Evolutionary conservation across 495 filamentous ascomycete species (phyloP).

Genomic region (Cladorrhinum samala): DNA sequence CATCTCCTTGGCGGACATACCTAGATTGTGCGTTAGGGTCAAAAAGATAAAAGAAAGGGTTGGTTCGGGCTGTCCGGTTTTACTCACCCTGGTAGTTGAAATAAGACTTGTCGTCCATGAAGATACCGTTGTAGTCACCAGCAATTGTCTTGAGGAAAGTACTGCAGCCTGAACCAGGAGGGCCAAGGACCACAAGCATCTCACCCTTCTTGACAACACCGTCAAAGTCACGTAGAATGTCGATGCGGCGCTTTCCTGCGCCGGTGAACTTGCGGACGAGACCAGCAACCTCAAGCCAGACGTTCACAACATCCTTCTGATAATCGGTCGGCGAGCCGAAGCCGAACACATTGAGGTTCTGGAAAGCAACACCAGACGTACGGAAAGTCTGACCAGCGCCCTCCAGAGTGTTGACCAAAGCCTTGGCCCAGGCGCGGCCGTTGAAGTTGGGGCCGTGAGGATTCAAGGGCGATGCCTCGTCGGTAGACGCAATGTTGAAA

Average conservation of each 20-base stretch:
- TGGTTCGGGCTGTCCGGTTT: neutral
- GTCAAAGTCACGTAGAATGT: slow-evolving; percentile 73
- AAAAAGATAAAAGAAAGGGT: neutral
- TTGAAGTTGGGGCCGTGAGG: slow-evolving; percentile 49
- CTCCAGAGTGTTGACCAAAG: slow-evolving; percentile 41
- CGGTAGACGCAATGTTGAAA: slow-evolving; percentile 27
- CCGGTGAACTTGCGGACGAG: slow-evolving; percentile 45
- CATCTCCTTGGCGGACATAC: slow-evolving; percentile 55
- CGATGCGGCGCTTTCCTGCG: slow-evolving; percentile 55
- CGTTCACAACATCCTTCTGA: slow-evolving; percentile 66
- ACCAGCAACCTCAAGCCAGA: slow-evolving; percentile 51
- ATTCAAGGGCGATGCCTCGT: slow-evolving; percentile 43
- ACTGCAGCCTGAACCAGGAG: slow-evolving; percentile 71
- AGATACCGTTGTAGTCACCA: slow-evolving; percentile 69
- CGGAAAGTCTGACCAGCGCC: slow-evolving; percentile 40
- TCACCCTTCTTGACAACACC: slow-evolving; percentile 70
- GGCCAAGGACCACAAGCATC: slow-evolving; percentile 74
- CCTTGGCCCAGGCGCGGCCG: slow-evolving; percentile 49
- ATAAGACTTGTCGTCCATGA: slow-evolving; percentile 54
- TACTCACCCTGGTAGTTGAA: slow-evolving; percentile 68
- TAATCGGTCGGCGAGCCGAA: slow-evolving; percentile 73
- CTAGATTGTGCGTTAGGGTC: slow-evolving; percentile 21
- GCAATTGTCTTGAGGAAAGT: slow-evolving; percentile 76
- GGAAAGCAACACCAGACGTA: slow-evolving; percentile 49
- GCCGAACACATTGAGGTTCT: slow-evolving; percentile 68